These are phyloP conservation scores for Oropetium thomaeum DNA, from an alignment of 176 grass and related monocot species.

Conservation along the genomic window DNA sequence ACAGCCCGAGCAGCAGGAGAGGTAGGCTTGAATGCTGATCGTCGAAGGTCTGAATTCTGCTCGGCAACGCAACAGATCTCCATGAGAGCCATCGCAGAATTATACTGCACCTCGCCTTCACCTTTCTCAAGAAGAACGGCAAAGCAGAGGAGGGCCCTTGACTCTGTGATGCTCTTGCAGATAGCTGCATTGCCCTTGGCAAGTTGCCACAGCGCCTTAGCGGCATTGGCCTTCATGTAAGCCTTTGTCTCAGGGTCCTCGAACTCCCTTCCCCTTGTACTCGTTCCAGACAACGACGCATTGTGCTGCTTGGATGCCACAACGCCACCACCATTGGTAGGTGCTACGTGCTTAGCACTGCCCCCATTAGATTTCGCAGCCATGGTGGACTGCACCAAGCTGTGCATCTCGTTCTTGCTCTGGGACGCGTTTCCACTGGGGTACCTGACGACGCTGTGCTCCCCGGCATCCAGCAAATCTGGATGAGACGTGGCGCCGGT, in stretches of 20 bases:
- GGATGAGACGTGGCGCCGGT: background rate
- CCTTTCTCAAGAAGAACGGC: conserved; percentile 87
- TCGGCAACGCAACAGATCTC: conserved; percentile 85
- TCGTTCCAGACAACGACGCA: conserved; percentile 47
- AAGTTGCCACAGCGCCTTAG: conserved; percentile 86
- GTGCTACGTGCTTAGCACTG: conserved; percentile 6
- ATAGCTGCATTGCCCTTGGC: conserved; percentile 75
- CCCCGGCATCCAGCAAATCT: conserved; percentile 37
- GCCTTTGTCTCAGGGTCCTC: conserved; percentile 85
- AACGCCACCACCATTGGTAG: background rate
- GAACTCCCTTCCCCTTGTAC: conserved; percentile 70
- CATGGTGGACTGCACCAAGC: conserved; percentile 77
- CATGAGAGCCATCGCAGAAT: conserved; percentile 97
- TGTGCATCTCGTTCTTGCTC: conserved; percentile 81
- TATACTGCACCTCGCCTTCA: conserved; percentile 65
- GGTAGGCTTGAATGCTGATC: conserved; percentile 85
- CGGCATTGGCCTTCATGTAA: conserved; percentile 90
- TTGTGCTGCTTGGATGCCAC: conserved; percentile 43
- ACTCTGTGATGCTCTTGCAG: conserved; percentile 97
- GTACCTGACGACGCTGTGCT: conserved; percentile 30
- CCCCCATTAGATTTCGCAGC: conserved; percentile 49
- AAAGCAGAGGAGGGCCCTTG: conserved; percentile 91
- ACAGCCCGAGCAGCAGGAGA: conserved; percentile 83
- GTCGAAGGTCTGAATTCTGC: conserved; percentile 64
- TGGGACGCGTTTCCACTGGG: conserved; percentile 16